Evolutionary conservation across 352 stramenopile species (phyloP), one percentile per base, ranked within the genome.

Genomic region (Phytophthora pinifolia): DNA sequence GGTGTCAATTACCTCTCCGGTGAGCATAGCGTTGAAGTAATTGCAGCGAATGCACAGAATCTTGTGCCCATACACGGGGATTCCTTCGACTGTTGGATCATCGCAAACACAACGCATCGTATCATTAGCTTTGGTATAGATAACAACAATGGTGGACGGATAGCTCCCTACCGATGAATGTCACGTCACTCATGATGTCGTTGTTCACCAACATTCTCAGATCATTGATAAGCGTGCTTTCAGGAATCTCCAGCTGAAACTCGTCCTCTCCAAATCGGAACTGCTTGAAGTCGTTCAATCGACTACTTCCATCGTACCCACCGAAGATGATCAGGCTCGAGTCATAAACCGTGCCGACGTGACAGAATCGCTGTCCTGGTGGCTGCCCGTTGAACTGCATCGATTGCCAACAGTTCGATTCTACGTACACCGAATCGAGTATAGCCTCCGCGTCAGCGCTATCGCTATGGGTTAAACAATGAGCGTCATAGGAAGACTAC

Each of bases 261-360:
- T 89, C 75, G 12, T 89, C 76, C 38, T 90, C 79, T 36, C 76
- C 81, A 46, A 94, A 96, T 45, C 83, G 83, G 44, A 96, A 97
- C 45, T 96, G 74, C 55, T 96, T 92, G 49, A 98, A 98, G 57
- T 99, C 96, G 61, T 98, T 98, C 13, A 99, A 72, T 8, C 96
- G 88, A 53, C 80, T 92, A 36, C 86, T 92, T 39, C 96, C 96
- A 70, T 99, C 96, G 70, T 99, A 99, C 2, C 97, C 95, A 41
- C 89, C 89, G 54, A 96, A 99, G 20, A 99, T 82, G 60, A 97
- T 98, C 31, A 99, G 71, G 10, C 71, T 92, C 45, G 90, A 84
- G 54, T 98, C 88, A 60, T 98, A 91, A 17, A 97, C 82, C 17
- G 86, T 88, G 2, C 82, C 97, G 13, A 98, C 96, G 61, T 99